Conservation (phyloP, 1,284 basidiomycete genomes). For the Prillingera fragicola region DNA sequence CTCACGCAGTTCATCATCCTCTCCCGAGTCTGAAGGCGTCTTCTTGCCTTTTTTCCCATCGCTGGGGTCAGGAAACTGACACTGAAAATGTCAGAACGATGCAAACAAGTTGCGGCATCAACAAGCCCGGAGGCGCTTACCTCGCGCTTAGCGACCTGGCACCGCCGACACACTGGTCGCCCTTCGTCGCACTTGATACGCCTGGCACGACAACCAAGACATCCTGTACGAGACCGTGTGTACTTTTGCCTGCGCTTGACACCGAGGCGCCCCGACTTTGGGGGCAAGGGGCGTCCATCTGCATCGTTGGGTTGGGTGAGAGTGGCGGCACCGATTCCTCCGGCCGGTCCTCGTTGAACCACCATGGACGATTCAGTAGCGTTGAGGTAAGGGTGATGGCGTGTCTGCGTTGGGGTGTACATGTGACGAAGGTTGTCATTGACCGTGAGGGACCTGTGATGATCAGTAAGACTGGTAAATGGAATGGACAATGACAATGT, state of each 20-base stretch:
- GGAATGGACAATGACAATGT: no score
- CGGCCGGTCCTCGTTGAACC: not conserved
- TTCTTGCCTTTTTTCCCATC: slow-evolving; percentile 14
- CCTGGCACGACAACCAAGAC: slow-evolving; percentile 39
- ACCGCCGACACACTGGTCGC: slow-evolving; percentile 38
- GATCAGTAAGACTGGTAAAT: no score
- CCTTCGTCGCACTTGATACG: slow-evolving; percentile 46
- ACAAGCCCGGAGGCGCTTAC: slow-evolving; percentile 20
- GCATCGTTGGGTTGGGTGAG: not conserved
- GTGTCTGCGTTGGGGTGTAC: not conserved
- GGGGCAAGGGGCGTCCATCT: not conserved
- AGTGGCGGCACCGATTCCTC: not conserved
- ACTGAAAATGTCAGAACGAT: slow-evolving; percentile 16
- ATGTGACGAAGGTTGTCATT: not conserved
- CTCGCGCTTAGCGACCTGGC: slow-evolving; percentile 39
- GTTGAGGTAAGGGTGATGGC: not conserved
- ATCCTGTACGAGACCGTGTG: slow-evolving; percentile 41
- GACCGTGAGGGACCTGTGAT: not conserved
- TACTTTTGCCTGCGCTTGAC: slow-evolving; percentile 42
- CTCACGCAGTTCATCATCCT: slow-evolving; percentile 8
- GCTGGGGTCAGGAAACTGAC: slow-evolving; percentile 29
- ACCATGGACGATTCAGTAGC: not conserved
- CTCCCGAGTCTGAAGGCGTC: slow-evolving; percentile 6
- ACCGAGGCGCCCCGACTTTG: slow-evolving; percentile 23
- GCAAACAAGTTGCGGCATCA: not conserved